Evolutionary conservation across 2,329 filamentous ascomycete species (phyloP), one percentile per base, ranked within the genome.

Genomic region (Colletotrichum tropicale): DNA sequence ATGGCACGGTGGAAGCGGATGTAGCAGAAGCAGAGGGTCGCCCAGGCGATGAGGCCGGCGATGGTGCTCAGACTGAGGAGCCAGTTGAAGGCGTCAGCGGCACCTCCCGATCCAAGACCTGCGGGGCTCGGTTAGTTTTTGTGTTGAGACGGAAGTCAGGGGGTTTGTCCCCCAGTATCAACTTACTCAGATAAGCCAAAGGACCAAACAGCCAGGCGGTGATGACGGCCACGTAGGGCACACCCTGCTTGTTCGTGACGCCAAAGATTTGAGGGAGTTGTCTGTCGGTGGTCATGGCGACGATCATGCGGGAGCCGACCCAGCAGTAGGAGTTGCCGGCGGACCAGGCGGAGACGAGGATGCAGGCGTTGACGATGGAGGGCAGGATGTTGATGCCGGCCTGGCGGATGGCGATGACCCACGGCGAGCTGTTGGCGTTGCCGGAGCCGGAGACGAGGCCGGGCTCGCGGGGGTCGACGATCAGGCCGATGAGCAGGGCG

Each of bases 361-460:
- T 87, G 71, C 88, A 83, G 3, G 85, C 87, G 74, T 89, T 88
- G 82, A 88, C 88, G 67, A 88, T 85, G 72, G 88, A 85, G 1
- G 88, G 86, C 15, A 87, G 77, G 4, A 81, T 82, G 13, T 78
- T 77, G 6, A 88, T 78, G 1, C 84, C 84, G 1, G 85, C 84
- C 36, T 87, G 82, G 9, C 82, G 80, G 66, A 86, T 87, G 24
- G 86, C 86, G 62, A 88, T 84, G 71, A 87, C 86, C 73, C 87
- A 88, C 0, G 87, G 87, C 8, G 85, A 87, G 8, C 86, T 85
- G 58, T 87, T 87, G 16, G 74, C 70, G 38, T 76, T 86, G 0
- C 76, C 74, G 6, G 79, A 81, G 10, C 86, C 86, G 34, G 76
- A 75, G 68, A 88, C 87, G 12, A 88, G 82, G 36, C 86, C 80